Evolutionary conservation across 164 flowering plant genomes (phyloP), one percentile per base, ranked within the genome.

Genomic region (Amborella trichopoda): DNA sequence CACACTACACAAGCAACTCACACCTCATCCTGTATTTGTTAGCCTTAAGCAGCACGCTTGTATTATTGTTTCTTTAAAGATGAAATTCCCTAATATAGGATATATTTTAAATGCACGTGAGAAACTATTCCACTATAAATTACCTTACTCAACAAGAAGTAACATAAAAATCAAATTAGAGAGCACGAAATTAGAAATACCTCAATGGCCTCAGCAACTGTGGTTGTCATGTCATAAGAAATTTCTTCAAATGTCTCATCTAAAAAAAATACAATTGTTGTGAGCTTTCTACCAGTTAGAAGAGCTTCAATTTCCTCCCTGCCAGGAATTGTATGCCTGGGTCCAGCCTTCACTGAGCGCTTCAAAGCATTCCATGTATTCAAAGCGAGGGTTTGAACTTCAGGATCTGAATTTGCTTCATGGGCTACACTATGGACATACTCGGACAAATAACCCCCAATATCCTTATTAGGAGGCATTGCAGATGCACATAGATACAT

Each of bases 221-320:
- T 88, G 25, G 96, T 88, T 48, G 95, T 63, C 95, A 93, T 93
- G 71, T 83, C 95, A 68, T 85, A 93, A 9, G 94, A 64, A 28
- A 93, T 93, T 66, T 93, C 99, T 68, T 93, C 99, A 72, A 93
- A 93, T 33, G 99, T 93, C 62, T 93, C 99, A 70, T 93, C 99
- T 78, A 93, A 60, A 69, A 93, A 93, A 46, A 93, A 93, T 23
- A 93, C 99, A 54, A 93, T 93, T 9, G 99, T 93, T 38, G 99
- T 93, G 23, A 93, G 89, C 59, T 71, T 88, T 68, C 76, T 73
- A 28, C 83, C 79, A 41, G 81, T 79, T 10, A 45, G 61, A 58
- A 82, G 82, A 48, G 94, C 89, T 68, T 93, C 95, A 64, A 93
- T 93, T 71, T 93, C 99, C 64, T 88, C 99, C 43, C 81, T 81